Conservation (phyloP, 2,329 filamentous ascomycete species). For the Colletotrichum melonis region DNA sequence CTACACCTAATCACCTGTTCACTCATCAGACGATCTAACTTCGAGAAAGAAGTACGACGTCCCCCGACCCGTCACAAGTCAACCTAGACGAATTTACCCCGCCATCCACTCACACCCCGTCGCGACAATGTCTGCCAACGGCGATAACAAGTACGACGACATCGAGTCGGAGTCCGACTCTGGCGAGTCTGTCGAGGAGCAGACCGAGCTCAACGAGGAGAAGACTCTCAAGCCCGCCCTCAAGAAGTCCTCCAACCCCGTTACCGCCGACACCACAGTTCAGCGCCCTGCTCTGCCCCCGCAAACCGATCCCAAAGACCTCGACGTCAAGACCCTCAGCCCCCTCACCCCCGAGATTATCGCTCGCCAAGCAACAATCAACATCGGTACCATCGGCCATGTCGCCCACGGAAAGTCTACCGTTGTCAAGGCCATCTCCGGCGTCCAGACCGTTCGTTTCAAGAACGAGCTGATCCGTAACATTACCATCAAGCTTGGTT, state of each 20-base stretch:
- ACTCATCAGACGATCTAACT: slow-evolving; percentile 15
- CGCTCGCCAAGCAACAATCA: slow-evolving; percentile 96
- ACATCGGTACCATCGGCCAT: slow-evolving; percentile 98
- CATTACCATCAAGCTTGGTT: slow-evolving; percentile 99
- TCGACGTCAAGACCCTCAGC: slow-evolving; percentile 83
- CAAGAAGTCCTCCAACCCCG: slow-evolving; percentile 71
- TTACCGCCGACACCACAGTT: slow-evolving; percentile 66
- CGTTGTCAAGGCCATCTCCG: slow-evolving; percentile 98
- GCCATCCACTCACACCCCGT: slow-evolving; percentile 36
- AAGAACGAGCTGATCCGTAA: slow-evolving; percentile 99
- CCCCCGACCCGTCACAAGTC: slow-evolving; percentile 22
- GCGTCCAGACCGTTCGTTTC: slow-evolving; percentile 98
- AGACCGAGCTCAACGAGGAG: slow-evolving; percentile 62
- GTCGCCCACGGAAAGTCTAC: slow-evolving; percentile 99
- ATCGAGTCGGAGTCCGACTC: slow-evolving; percentile 78
- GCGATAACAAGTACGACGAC: slow-evolving; percentile 75
- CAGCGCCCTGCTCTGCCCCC: slow-evolving; percentile 72
- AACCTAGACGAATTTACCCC: slow-evolving; percentile 39
- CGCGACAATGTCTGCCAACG: slow-evolving; percentile 64
- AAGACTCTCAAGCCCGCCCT: slow-evolving; percentile 85
- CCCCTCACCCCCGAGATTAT: slow-evolving; percentile 97
- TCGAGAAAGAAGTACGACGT: slow-evolving; percentile 8
- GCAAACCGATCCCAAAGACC: slow-evolving; percentile 90
- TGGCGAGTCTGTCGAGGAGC: slow-evolving; percentile 72
- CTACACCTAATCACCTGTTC: not conserved